Conservation (phyloP, 2,329 filamentous ascomycete genomes). For the Dothideomycetidae sp. region DNA sequence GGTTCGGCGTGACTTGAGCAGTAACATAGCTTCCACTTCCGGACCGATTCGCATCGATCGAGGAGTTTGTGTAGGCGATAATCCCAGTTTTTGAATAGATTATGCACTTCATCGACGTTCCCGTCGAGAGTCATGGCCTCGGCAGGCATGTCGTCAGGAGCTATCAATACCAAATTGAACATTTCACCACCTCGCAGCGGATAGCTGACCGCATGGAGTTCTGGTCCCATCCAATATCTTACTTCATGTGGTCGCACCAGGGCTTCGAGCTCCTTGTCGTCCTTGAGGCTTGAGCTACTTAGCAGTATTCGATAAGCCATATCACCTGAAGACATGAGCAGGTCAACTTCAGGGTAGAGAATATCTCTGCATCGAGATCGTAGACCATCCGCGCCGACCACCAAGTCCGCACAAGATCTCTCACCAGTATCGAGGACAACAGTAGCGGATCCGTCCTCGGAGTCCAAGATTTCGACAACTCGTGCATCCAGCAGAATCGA, state of each 20-base stretch:
- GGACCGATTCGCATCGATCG: not conserved
- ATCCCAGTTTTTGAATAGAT: conserved; percentile 50
- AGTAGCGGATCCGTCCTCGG: conserved; percentile 18
- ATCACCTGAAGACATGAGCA: conserved; percentile 41
- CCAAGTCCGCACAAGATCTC: conserved; percentile 27
- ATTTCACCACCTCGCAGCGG: conserved; percentile 43
- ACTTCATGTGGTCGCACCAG: conserved; percentile 40
- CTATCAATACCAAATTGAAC: conserved; percentile 52
- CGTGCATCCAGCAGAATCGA: conserved; percentile 31
- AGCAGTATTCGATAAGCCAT: conserved; percentile 51
- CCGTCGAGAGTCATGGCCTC: conserved; percentile 39
- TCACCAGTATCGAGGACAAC: conserved; percentile 28
- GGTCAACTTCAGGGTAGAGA: not conserved
- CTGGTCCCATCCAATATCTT: conserved; percentile 51
- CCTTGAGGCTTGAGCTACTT: conserved; percentile 35
- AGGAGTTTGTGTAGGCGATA: conserved; percentile 22
- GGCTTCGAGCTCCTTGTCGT: conserved; percentile 33
- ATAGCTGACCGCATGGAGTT: conserved; percentile 48
- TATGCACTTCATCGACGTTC: conserved; percentile 45
- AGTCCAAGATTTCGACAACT: conserved; percentile 29
- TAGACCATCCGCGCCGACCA: conserved; percentile 36
- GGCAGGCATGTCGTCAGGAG: conserved; percentile 47
- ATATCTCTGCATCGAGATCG: not conserved
- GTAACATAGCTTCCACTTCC: conserved; percentile 21
- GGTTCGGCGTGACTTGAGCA: conserved; percentile 11